Evolutionary conservation across 1,284 basidiomycete genomes (phyloP).

Genomic region (Caloboletus inedulis): DNA sequence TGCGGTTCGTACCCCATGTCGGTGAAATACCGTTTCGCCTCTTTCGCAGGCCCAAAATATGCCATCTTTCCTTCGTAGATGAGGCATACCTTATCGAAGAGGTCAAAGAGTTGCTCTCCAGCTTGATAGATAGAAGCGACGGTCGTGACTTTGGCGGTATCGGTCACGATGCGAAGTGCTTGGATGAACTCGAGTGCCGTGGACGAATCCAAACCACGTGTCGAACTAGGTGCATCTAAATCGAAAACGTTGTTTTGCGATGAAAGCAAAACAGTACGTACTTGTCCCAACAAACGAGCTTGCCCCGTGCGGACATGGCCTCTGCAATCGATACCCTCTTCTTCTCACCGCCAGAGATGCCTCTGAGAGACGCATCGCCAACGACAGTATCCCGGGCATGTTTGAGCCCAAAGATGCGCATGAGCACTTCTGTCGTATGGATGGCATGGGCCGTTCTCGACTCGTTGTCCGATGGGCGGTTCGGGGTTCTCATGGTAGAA

Average conservation of each 20-base stretch:
- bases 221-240: slow-evolving; percentile 40
- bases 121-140: slow-evolving; percentile 71
- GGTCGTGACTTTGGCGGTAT: slow-evolving; percentile 49
- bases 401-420: slow-evolving; percentile 68
- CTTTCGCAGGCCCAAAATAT: slow-evolving; percentile 60
- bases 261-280: neutral
- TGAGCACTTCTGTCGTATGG: slow-evolving; percentile 50
- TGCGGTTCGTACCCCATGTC: slow-evolving; percentile 62
- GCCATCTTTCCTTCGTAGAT: slow-evolving; percentile 69
- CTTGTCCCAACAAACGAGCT: slow-evolving; percentile 55
- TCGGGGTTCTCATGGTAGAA: slow-evolving; percentile 56
- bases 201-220: slow-evolving; percentile 68
- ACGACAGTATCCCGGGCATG: slow-evolving; percentile 59
- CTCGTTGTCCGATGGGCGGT: neutral
- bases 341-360: slow-evolving; percentile 78
- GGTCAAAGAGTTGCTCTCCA: slow-evolving; percentile 47
- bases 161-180: slow-evolving; percentile 55
- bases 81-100: slow-evolving; percentile 69
- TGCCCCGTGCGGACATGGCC: slow-evolving; percentile 41
- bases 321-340: slow-evolving; percentile 66
- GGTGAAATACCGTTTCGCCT: slow-evolving; percentile 63
- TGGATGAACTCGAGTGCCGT: slow-evolving; percentile 66
- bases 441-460: slow-evolving; percentile 33
- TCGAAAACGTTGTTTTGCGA: neutral
- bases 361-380: slow-evolving; percentile 70